Percentiles rank a stretch among this genome's conserved stretches.
Conservation (phyloP, 2,329 filamentous ascomycete species). For the Chalaropsis ovoidea region DNA sequence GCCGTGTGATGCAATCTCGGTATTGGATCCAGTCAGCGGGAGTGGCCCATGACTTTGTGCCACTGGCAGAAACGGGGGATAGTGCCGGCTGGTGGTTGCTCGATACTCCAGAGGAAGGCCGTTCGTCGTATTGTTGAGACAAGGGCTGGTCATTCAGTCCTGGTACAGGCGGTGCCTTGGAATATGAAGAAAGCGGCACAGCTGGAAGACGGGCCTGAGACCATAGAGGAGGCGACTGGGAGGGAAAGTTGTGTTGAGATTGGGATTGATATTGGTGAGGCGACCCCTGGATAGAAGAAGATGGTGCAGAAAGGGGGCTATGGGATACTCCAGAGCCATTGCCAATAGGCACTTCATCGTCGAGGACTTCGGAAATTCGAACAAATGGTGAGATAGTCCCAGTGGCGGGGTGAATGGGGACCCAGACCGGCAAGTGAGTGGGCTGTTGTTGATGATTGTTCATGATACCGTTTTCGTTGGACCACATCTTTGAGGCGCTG, state of each 20-base stretch:
- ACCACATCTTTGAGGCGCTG: slow-evolving; percentile 12
- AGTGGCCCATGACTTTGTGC: slow-evolving; percentile 24
- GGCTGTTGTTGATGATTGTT: slow-evolving; percentile 10
- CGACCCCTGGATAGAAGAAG: slow-evolving; percentile 22
- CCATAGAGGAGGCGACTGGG: slow-evolving; percentile 20
- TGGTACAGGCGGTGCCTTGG: slow-evolving; percentile 5
- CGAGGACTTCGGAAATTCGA: slow-evolving; percentile 21
- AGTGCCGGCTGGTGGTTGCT: slow-evolving; percentile 14
- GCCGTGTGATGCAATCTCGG: slow-evolving; percentile 21
- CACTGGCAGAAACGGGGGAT: slow-evolving; percentile 4
- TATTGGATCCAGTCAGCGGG: slow-evolving; percentile 23
- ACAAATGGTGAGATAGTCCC: slow-evolving; percentile 21
- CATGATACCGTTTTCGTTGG: slow-evolving; percentile 10
- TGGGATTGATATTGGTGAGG: slow-evolving; percentile 22
- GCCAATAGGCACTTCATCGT: slow-evolving; percentile 18
- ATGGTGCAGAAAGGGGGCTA: slow-evolving; percentile 21
- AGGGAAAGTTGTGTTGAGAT: slow-evolving; percentile 12
- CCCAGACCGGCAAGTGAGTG: slow-evolving; percentile 23
- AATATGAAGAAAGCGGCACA: slow-evolving; percentile 16
- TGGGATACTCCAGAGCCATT: slow-evolving; percentile 7
- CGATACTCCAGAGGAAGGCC: slow-evolving; percentile 23
- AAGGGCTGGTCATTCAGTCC: slow-evolving; percentile 17
- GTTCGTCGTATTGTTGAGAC: slow-evolving; percentile 21
- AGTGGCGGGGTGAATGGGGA: slow-evolving; percentile 22
- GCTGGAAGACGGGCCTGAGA: slow-evolving; percentile 19